These are phyloP conservation scores for Rasamsonia emersonii DNA, from an alignment of 2,329 filamentous ascomycete species.

Conservation along the genomic window DNA sequence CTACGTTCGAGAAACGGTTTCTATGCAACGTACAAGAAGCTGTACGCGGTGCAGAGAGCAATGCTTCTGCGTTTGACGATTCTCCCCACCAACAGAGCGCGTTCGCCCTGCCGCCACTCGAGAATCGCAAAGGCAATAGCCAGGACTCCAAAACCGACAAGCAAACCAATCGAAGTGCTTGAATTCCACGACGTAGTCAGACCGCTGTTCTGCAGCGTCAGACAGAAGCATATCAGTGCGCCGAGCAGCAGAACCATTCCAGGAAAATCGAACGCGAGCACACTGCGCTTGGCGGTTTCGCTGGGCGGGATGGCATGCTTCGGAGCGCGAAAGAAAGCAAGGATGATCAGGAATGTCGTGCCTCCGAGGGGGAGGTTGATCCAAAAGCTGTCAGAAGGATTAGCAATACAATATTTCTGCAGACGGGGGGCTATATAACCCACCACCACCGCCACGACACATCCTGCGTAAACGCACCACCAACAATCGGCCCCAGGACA, in stretches of 20 bases:
- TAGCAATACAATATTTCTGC: slow-evolving; percentile 11
- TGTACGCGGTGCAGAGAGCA: slow-evolving; percentile 20
- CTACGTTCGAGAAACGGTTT: too few species aligned
- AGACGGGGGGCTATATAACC: slow-evolving; percentile 5
- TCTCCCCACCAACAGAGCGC: slow-evolving; percentile 24
- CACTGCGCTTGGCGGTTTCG: slow-evolving; percentile 11
- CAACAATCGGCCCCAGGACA: slow-evolving; percentile 42
- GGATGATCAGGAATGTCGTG: slow-evolving; percentile 8
- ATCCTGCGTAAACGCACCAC: slow-evolving; percentile 37
- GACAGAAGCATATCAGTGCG: slow-evolving; percentile 13
- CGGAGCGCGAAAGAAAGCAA: slow-evolving; percentile 17
- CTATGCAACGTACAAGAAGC: too few species aligned
- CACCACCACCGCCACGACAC: slow-evolving; percentile 40
- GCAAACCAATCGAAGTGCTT: slow-evolving; percentile 11
- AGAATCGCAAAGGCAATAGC: slow-evolving; percentile 11
- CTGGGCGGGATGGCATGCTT: slow-evolving; percentile 1
- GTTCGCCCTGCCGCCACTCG: slow-evolving; percentile 7
- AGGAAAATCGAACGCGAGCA: slow-evolving; percentile 15
- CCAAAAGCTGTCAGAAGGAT: slow-evolving; percentile 15
- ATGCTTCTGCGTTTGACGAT: slow-evolving; percentile 30
- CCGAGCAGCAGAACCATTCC: slow-evolving; percentile 14
- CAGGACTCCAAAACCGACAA: slow-evolving; percentile 12
- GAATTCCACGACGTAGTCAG: slow-evolving; percentile 15
- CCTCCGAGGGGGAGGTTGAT: slow-evolving; percentile 13
- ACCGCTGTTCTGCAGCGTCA: slow-evolving; percentile 19